Percentiles rank a stretch among this genome's conserved stretches.
Evolutionary conservation across 345 rosid genomes (phyloP).

Genomic region (Trapa bicornis): DNA sequence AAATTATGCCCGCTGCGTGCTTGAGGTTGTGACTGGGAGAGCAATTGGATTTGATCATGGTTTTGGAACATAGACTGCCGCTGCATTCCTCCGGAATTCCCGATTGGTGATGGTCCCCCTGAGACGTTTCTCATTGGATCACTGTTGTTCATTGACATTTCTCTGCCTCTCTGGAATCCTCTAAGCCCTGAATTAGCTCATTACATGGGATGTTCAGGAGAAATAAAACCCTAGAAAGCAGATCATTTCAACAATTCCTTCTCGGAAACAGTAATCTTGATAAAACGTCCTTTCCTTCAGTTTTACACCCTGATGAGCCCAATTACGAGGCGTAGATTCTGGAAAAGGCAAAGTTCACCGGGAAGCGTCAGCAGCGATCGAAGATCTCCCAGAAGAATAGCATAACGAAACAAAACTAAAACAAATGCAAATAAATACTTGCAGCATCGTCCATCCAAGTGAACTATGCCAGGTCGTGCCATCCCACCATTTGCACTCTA

Average conservation of each 20-base stretch:
- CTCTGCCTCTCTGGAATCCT: background rate
- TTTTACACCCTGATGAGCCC: background rate
- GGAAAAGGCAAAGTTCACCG: background rate
- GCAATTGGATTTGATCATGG: constrained; percentile 12
- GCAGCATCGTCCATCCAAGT: background rate
- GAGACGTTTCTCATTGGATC: constrained; percentile 2
- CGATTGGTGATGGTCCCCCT: constrained; percentile 8
- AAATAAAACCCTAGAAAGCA: constrained; percentile 1
- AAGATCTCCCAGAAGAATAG: background rate
- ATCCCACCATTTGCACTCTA: background rate
- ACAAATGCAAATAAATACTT: background rate
- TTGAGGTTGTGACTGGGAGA: constrained; percentile 10
- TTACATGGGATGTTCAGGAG: background rate
- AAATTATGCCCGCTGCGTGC: constrained; percentile 8
- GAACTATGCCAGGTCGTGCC: background rate
- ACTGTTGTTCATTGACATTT: constrained; percentile 11
- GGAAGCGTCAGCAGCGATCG: background rate
- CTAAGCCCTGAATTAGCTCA: background rate
- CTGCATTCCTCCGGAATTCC: constrained; percentile 10
- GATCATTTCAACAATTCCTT: background rate
- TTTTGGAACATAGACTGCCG: constrained; percentile 6
- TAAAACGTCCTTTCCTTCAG: background rate
- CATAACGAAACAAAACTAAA: background rate
- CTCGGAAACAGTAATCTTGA: background rate
- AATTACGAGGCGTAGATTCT: background rate